Conservation (phyloP, 768 basidiomycete species). For the Macrolepiota fuliginosa region DNA sequence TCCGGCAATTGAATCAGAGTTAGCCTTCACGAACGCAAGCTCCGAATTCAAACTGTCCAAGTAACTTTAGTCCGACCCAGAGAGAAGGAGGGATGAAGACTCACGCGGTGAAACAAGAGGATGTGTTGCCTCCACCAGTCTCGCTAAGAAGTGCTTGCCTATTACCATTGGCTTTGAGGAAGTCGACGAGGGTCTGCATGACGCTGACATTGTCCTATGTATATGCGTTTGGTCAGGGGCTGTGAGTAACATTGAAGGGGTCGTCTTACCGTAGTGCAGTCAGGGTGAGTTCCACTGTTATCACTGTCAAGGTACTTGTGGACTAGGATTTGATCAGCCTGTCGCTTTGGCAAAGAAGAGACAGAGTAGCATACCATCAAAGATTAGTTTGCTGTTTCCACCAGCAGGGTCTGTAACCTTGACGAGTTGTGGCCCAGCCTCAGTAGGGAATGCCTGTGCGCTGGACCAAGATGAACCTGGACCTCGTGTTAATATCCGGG, state of each 20-base stretch:
- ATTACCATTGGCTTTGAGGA: constrained; percentile 32
- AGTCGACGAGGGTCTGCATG: constrained; percentile 39
- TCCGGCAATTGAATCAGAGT: constrained; percentile 42
- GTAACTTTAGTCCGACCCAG: neutral
- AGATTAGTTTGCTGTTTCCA: constrained; percentile 40
- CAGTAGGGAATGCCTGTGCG: constrained; percentile 34
- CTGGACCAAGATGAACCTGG: constrained; percentile 28
- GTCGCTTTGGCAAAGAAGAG: neutral
- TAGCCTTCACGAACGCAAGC: constrained; percentile 43
- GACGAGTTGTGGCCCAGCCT: constrained; percentile 42
- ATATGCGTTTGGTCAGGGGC: neutral
- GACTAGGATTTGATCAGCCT: constrained; percentile 23
- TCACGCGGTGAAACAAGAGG: constrained; percentile 39
- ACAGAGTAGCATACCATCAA: constrained; percentile 33
- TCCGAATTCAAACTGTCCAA: constrained; percentile 33
- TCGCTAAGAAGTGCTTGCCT: constrained; percentile 39
- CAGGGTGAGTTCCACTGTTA: constrained; percentile 37
- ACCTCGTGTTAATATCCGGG: neutral
- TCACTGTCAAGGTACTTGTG: constrained; percentile 63
- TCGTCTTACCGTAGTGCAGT: constrained; percentile 27
- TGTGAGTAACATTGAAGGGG: neutral
- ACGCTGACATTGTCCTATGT: constrained; percentile 42
- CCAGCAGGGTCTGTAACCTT: constrained; percentile 42
- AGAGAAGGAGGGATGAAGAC: constrained; percentile 18
- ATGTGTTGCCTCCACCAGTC: constrained; percentile 53